Conservation (phyloP, 176 grass and related monocot genomes). For the Otatea glauca region DNA sequence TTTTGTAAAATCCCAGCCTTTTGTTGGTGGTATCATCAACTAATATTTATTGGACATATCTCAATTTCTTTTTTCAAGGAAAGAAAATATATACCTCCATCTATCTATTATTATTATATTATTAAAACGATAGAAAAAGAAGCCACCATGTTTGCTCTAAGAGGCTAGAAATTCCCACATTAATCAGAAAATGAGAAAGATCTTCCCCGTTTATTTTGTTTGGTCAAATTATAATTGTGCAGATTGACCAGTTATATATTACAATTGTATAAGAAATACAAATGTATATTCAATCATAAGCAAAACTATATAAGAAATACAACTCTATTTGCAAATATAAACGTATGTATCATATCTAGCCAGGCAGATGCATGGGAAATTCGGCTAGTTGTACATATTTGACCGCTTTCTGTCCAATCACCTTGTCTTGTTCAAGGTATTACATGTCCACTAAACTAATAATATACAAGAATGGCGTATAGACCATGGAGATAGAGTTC, state of each 20-base stretch:
- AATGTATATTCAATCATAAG: not conserved
- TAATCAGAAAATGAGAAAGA: not conserved
- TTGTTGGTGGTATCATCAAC: not conserved
- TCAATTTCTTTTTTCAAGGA: not conserved
- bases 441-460: conserved; percentile 11
- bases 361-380: not conserved
- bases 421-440: not conserved
- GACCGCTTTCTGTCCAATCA: not conserved
- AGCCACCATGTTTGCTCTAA: not conserved
- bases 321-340: not conserved
- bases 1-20: not conserved
- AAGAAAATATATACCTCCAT: not conserved
- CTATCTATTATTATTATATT: not conserved
- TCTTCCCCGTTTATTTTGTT: not conserved
- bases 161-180: not conserved
- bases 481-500: not conserved
- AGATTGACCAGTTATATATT: not conserved
- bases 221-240: not conserved
- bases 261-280: not conserved
- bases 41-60: not conserved
- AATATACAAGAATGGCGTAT: not conserved
- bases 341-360: not conserved
- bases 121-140: not conserved
- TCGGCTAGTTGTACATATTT: not conserved
- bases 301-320: not conserved